phyloP scores from a whole-genome alignment of 495 filamentous ascomycete genomes.

The Pyronema omphalodes region DNA sequence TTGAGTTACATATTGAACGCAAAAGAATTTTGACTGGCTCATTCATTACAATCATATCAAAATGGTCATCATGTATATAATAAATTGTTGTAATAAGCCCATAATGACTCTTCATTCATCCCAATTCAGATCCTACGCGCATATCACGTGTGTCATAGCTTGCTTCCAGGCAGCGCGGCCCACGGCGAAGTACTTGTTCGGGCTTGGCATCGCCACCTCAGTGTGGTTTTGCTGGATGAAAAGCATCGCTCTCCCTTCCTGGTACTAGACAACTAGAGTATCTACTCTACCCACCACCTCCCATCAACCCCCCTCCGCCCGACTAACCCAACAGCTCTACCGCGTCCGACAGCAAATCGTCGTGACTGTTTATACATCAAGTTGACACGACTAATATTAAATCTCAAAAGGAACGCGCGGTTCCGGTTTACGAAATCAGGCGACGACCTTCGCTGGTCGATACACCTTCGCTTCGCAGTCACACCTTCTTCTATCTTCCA shows the following conservation, averaged over 20 bases:
- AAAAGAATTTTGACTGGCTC: too few species aligned
- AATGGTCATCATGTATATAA: too few species aligned
- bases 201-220: slow-evolving; percentile 2
- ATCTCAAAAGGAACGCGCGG: not conserved
- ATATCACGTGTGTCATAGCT: too few species aligned
- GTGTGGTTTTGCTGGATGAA: not conserved
- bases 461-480: not conserved
- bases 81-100: too few species aligned
- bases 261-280: too few species aligned
- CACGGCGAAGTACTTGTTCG: too few species aligned
- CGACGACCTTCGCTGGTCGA: slow-evolving; percentile 2
- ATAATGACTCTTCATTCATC: too few species aligned
- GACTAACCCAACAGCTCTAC: not conserved
- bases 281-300: too few species aligned
- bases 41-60: too few species aligned
- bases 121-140: too few species aligned
- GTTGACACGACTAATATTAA: not conserved
- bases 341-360: not conserved
- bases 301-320: not conserved
- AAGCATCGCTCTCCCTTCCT: not conserved
- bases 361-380: not conserved
- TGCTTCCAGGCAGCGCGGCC: too few species aligned
- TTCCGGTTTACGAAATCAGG: not conserved
- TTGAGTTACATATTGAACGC: too few species aligned
- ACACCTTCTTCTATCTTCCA: not conserved